Conservation (phyloP, 345 rosid genomes). For the Sonneratia alba region DNA sequence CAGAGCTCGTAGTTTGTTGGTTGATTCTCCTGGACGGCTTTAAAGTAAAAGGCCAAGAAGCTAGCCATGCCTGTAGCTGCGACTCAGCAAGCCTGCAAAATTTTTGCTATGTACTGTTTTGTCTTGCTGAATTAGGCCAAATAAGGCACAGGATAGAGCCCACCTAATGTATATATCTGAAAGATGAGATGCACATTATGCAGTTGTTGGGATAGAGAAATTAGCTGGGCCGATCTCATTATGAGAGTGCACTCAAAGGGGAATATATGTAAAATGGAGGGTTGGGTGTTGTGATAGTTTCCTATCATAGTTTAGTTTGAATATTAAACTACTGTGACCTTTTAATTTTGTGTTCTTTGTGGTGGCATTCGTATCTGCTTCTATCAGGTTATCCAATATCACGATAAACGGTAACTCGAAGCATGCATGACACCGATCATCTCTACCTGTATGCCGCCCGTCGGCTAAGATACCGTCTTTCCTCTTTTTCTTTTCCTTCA, state of each 20-base stretch:
- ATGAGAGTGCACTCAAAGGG: not conserved
- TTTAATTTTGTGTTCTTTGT: not conserved
- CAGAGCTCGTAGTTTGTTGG: conserved; percentile 17
- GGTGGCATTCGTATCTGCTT: not conserved
- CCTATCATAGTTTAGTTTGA: not conserved
- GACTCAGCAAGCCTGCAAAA: not conserved
- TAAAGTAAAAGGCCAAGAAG: not conserved
- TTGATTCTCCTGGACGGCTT: not conserved
- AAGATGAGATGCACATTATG: not conserved
- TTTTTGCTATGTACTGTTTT: not conserved
- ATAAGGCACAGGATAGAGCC: not conserved
- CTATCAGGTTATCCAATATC: no score
- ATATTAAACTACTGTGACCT: not conserved
- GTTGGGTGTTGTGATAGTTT: no score
- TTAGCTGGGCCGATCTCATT: not conserved
- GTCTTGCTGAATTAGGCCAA: not conserved
- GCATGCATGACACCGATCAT: no score
- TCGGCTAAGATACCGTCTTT: no score
- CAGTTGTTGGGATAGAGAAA: not conserved
- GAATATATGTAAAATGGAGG: conserved; percentile 1
- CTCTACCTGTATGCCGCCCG: no score
- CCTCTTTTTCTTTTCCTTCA: no score
- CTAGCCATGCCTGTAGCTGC: no score
- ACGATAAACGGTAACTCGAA: no score
- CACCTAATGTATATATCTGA: not conserved